Base-by-base conservation (phyloP, 2,329 filamentous ascomycete species). In the Fusarium ambrosium region DNA sequence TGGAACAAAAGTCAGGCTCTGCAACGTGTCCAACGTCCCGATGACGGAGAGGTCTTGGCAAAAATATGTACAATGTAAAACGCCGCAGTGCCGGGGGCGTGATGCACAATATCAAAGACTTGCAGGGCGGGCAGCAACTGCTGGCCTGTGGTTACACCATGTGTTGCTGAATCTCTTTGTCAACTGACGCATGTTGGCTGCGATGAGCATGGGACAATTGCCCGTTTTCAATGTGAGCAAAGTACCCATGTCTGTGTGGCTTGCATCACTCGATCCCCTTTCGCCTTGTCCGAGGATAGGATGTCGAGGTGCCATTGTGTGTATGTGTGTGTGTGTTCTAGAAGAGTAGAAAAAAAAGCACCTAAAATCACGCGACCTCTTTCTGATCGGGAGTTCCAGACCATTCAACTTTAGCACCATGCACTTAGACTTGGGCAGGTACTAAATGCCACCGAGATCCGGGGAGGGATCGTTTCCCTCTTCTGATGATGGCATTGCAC, bases 341-440 rank as follows among this genome's bases (percentile, higher is more conserved):
- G 55, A 59, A 59, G 34, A 22, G 14, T 7, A 24, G 14, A 20
- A 39, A 39, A 37, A 22, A 24, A 27, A 24, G 32, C 41, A 27
- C 55, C 43, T 34, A 13, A 64, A 51, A 65, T 64, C 69, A 74
- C 72, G 72, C 64, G 69, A 75, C 68, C 72, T 66, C 45, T 37
- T 61, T 66, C 53, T 66, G 29, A 56, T 62, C 24, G 20, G 27
- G 48, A 62, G 36, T 66, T 48, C 55, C 53, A 48, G 39, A 58
- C 37, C 27, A 59, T 59, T 29, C 37, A 37, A 6, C 55, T 48
- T 59, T 59, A 24, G 62, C 22, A 43, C 37, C 20, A 45, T 22
- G 37, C 62, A 36, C 22, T 27, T 48, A 27, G 22, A 27, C 36
- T 64, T 45, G 55, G 14, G 39, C 9, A 34, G 24, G 13, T 43